A percentile compares a stretch with the other conserved stretches of the same genome.
These are phyloP conservation scores for Termitomyces sp. DNA, from an alignment of 768 basidiomycete genomes.

Conservation along the genomic window DNA sequence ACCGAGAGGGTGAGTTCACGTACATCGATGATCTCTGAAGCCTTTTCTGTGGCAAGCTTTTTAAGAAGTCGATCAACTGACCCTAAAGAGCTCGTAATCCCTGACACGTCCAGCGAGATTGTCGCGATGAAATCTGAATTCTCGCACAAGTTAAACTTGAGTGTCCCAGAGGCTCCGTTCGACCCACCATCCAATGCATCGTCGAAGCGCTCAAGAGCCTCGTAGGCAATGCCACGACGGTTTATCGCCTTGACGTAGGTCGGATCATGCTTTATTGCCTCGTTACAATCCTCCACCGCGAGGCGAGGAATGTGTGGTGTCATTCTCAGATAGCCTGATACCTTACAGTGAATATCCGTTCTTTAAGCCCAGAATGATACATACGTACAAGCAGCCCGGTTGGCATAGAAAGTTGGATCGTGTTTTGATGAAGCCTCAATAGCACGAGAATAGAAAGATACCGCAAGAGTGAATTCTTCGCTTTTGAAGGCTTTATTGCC, in stretches of 20 bases:
- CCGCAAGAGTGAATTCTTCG: constrained; percentile 56
- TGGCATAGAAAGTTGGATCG: constrained; percentile 93
- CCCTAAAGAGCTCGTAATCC: not conserved
- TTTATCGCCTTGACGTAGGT: constrained; percentile 90
- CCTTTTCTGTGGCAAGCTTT: constrained; percentile 27
- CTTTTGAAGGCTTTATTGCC: constrained; percentile 71
- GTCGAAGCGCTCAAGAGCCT: constrained; percentile 67
- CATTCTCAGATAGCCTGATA: constrained; percentile 86
- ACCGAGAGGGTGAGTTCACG: not conserved
- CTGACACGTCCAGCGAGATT: not conserved
- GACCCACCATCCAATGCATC: constrained; percentile 48
- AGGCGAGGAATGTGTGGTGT: constrained; percentile 75
- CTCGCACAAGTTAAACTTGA: constrained; percentile 23
- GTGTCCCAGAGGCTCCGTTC: not conserved
- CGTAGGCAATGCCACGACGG: constrained; percentile 81
- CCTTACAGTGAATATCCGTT: not conserved
- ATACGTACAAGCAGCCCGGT: constrained; percentile 84
- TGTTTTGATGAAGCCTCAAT: constrained; percentile 71
- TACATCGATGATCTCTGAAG: constrained; percentile 57
- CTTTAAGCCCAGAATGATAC: not conserved
- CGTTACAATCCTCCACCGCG: constrained; percentile 88
- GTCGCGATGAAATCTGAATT: constrained; percentile 1
- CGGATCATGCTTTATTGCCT: constrained; percentile 76
- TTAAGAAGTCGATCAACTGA: not conserved
- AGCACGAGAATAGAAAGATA: constrained; percentile 66